Evolutionary conservation across 441 rosid species (phyloP).

Genomic region (Adansonia gregorii): DNA sequence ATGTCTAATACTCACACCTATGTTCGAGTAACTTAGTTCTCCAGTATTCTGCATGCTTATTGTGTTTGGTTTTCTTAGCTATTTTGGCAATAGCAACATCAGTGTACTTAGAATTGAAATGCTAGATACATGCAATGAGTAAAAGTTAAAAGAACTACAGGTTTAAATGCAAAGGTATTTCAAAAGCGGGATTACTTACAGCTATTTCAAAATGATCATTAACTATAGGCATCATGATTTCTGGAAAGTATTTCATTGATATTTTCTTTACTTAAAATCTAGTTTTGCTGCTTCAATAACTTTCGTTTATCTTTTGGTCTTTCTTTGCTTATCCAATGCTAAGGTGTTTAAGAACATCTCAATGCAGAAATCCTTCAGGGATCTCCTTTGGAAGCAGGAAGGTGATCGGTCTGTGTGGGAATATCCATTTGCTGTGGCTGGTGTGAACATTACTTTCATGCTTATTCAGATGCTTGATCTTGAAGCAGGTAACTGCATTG

Average conservation of each 20-base stretch:
- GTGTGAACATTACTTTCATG: slow-evolving; percentile 90
- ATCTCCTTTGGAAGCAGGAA: slow-evolving; percentile 82
- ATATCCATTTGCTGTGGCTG: slow-evolving; percentile 96
- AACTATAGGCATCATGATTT: neutral
- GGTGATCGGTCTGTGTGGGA: slow-evolving; percentile 93
- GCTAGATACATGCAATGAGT: neutral
- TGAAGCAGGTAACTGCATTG: slow-evolving; percentile 65
- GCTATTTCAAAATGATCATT: neutral
- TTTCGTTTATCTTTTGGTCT: neutral
- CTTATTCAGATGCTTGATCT: slow-evolving; percentile 96
- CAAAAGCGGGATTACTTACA: neutral
- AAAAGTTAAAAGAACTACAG: neutral
- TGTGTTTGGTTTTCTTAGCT: neutral
- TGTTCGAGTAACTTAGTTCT: neutral
- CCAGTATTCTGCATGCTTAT: slow-evolving; percentile 12
- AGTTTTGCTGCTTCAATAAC: neutral
- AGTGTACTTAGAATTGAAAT: neutral
- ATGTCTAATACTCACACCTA: no score
- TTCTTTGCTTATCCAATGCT: neutral
- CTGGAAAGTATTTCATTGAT: neutral
- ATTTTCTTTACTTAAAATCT: neutral
- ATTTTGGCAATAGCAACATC: neutral
- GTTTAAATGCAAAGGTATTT: neutral
- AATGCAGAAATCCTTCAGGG: slow-evolving; percentile 78
- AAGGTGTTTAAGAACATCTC: neutral